These are phyloP conservation scores for Aschersonia sp. DNA, from an alignment of 2,329 filamentous ascomycete genomes.

Conservation along the genomic window DNA sequence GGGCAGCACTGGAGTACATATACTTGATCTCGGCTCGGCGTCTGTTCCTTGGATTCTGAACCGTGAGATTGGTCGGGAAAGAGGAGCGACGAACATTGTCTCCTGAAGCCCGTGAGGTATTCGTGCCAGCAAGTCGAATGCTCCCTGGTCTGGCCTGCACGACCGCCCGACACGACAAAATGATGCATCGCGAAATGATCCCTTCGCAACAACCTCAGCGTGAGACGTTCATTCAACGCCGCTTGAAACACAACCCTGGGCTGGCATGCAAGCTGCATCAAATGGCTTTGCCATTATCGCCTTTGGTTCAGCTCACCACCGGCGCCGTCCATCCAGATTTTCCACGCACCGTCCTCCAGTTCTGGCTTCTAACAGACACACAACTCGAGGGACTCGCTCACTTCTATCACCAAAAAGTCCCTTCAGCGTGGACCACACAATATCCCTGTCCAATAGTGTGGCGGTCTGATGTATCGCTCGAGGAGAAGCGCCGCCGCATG, in stretches of 20 bases:
- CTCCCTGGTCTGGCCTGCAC: no score
- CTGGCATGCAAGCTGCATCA: constrained; percentile 48
- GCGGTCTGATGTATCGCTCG: constrained; percentile 34
- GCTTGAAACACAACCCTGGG: constrained; percentile 29
- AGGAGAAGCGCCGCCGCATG: constrained; percentile 59
- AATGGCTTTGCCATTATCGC: constrained; percentile 50
- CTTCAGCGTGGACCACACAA: constrained; percentile 34
- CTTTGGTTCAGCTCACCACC: constrained; percentile 48
- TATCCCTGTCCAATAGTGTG: constrained; percentile 60
- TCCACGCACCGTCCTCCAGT: constrained; percentile 51
- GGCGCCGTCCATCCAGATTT: constrained; percentile 51
- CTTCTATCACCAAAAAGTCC: constrained; percentile 59
- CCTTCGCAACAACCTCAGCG: constrained; percentile 15
- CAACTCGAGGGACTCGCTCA: constrained; percentile 56
- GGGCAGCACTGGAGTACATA: background rate
- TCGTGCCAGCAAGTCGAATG: no score
- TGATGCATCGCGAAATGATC: constrained; percentile 17
- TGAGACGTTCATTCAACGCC: constrained; percentile 13
- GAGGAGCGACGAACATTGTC: background rate
- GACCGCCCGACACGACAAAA: constrained; percentile 8
- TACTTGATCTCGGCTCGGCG: background rate
- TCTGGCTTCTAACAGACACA: constrained; percentile 58
- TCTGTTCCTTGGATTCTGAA: background rate
- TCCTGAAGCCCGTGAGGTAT: no score
- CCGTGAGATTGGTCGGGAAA: background rate